Conservation (phyloP, 441 rosid genomes). For the Viola pubescens region DNA sequence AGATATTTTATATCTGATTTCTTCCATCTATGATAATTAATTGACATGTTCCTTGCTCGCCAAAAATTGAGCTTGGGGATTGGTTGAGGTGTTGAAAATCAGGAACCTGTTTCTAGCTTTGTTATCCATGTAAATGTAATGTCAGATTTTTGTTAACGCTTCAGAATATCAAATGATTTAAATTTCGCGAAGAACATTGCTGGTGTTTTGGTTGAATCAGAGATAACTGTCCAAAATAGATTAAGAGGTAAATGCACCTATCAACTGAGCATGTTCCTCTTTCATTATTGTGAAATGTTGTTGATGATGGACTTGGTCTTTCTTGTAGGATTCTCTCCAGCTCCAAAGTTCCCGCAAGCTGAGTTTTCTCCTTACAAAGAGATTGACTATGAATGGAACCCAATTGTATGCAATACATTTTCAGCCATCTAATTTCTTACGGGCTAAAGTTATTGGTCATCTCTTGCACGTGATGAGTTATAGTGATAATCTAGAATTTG, state of each 20-base stretch:
- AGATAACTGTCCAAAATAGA: conserved; percentile 34
- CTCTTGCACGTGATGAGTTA: too few relatives aligned
- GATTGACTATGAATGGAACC: conserved; percentile 75
- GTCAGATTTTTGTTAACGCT: conserved; percentile 28
- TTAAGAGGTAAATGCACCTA: conserved; percentile 42
- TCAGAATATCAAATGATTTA: conserved; percentile 71
- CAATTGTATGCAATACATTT: conserved; percentile 46
- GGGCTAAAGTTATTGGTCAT: too few relatives aligned
- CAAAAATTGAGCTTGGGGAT: neutral
- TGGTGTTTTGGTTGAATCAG: conserved; percentile 73
- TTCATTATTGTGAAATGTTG: conserved; percentile 10
- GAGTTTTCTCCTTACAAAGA: conserved; percentile 70
- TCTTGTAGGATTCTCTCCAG: conserved; percentile 85
- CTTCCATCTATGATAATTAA: neutral
- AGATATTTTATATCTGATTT: too few relatives aligned
- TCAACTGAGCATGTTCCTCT: conserved; percentile 12
- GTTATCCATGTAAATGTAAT: conserved; percentile 18
- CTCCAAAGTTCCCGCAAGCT: conserved; percentile 74
- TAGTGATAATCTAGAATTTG: too few relatives aligned
- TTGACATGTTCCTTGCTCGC: neutral
- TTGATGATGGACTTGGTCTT: conserved; percentile 22
- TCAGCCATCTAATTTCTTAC: too few relatives aligned
- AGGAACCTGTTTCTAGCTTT: neutral
- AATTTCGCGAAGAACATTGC: conserved; percentile 59
- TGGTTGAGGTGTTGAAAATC: neutral